phyloP scores from a whole-genome alignment of 495 filamentous ascomycete genomes.

The Aspergillus bertholletiae region DNA sequence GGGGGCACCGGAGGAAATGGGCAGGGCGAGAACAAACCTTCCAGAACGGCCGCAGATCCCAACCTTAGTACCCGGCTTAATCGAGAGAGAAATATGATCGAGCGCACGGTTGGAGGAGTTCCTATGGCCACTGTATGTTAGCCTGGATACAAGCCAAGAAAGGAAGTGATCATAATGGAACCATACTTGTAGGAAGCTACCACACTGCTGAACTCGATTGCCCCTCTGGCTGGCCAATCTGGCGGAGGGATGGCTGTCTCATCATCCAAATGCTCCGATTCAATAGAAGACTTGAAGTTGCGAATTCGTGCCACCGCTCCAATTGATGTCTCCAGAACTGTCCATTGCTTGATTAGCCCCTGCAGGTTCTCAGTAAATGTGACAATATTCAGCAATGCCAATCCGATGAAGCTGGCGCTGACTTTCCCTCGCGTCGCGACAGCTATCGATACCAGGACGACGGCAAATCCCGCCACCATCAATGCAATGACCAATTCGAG shows the following conservation, averaged over 20 bases:
- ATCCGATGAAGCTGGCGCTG: conserved; percentile 42
- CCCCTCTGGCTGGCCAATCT: conserved; percentile 21
- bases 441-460: conserved; percentile 20
- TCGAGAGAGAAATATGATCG: background rate
- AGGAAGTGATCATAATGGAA: background rate
- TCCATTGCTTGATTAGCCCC: conserved; percentile 38
- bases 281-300: conserved; percentile 36
- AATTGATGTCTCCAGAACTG: conserved; percentile 42
- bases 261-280: conserved; percentile 29
- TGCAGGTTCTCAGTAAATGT: conserved; percentile 34
- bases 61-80: background rate
- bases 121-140: background rate
- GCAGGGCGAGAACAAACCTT: background rate
- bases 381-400: conserved; percentile 49
- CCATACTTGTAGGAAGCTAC: conserved; percentile 7
- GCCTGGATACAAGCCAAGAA: background rate
- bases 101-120: background rate
- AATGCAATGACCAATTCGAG: conserved; percentile 38
- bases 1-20: background rate
- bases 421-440: conserved; percentile 27
- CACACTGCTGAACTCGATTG: conserved; percentile 37
- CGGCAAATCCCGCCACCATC: conserved; percentile 33
- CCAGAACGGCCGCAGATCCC: background rate
- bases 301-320: conserved; percentile 48
- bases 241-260: conserved; percentile 23